Base-by-base conservation (phyloP, 192 early-diverging fungal species). In the Funneliformis geosporum region DNA sequence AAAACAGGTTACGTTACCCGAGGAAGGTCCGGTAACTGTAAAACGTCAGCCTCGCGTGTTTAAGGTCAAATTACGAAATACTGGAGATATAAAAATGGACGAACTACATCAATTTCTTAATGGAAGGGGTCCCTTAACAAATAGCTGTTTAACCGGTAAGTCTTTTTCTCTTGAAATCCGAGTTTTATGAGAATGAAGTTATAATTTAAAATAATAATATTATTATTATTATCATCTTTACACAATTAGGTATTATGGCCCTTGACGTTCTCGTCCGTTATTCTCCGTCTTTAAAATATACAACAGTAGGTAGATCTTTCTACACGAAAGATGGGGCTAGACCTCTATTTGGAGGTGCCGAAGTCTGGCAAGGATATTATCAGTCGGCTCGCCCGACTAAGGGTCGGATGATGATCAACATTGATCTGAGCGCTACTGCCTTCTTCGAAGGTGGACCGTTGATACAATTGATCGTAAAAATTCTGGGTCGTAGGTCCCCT, bases 311-410 rank as follows among this genome's bases (percentile, higher is more conserved):
- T 21, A 88, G 96, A 3, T 97, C 95, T 25, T 97, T 98, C 87
- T 97, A 93, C 81, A 97, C 95, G 1, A 90, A 92, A 23, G 85
- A 88, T 14, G 87, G 85, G 64, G 80, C 83, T 5, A 71, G 46
- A 47, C 73, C 70, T 25, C 87, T 89, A 0, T 83, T 80, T 5
- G 92, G 95, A 68, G 95, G 96, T 38, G 88, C 92, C 23, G 94
- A 96, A 85, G 89, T 96, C 5, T 97, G 96, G 97, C 91, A 92
- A 79, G 97, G 97, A 23, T 95, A 93, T 82, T 96, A 95, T 75
- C 95, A 96, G 69, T 94, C 92, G 39, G 89, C 96, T 59, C 88
- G 93, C 8, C 95, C 25, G 2, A 55, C 60, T 25, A 12, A 47
- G 85, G 87, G 82, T 1, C 81, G 79, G 11, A 89, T 94, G 81